Percentiles rank a stretch among this genome's conserved stretches.
These are phyloP conservation scores for Dipteronia sinensis DNA, from an alignment of 345 rosid species.

Conservation along the genomic window DNA sequence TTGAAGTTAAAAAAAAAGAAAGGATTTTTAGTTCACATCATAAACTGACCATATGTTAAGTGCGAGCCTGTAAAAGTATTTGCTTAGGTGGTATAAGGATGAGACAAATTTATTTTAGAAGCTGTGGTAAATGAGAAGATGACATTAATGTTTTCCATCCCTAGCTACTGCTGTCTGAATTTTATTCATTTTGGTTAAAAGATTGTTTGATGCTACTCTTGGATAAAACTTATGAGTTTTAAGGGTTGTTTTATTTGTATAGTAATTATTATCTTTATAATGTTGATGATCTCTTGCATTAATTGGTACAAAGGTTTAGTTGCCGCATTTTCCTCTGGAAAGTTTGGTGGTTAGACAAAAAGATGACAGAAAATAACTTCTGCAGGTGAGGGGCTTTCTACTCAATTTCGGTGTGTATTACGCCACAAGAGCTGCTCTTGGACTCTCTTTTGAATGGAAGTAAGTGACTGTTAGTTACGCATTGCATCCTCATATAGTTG, in stretches of 20 bases:
- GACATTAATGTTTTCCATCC: background rate
- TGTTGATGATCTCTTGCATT: background rate
- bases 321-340: conserved; percentile 3
- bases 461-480: conserved; percentile 25
- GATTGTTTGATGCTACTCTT: background rate
- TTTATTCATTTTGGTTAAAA: background rate
- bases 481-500: conserved; percentile 12
- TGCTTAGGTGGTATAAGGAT: background rate
- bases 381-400: conserved; percentile 94
- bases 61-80: conserved; percentile 7
- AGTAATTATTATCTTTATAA: background rate
- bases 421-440: conserved; percentile 94
- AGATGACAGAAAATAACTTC: conserved; percentile 11
- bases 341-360: conserved; percentile 10
- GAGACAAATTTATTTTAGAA: background rate
- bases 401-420: conserved; percentile 92
- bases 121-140: background rate
- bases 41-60: background rate
- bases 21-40: background rate
- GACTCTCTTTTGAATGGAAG: conserved; percentile 94
- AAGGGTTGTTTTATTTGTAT: background rate
- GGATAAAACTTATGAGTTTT: background rate
- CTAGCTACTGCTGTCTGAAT: background rate
- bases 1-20: conserved; percentile 24
- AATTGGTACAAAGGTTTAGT: conserved; percentile 1